Evolutionary conservation across 1,284 basidiomycete species (phyloP).

Genomic region (Ganoderma meredithae): DNA sequence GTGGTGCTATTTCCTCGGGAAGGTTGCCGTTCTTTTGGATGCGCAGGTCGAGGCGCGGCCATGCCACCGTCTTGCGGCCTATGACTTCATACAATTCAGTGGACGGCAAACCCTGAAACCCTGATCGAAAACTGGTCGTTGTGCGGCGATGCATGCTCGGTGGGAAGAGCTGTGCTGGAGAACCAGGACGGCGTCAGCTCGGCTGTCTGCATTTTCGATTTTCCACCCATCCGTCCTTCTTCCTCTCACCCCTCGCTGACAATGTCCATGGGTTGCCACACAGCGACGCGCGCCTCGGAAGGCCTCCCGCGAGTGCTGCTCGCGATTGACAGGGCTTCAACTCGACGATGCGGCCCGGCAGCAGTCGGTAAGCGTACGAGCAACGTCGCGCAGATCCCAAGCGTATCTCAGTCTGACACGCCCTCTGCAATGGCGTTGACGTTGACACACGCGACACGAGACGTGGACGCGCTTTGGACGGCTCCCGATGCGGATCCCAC

Average conservation of each 20-base stretch:
- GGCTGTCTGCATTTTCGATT: conserved; percentile 1
- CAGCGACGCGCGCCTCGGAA: not conserved
- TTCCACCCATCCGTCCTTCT: not conserved
- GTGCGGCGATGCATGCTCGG: not conserved
- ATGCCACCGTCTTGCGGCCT: conserved; percentile 1
- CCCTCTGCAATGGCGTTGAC: conserved; percentile 1
- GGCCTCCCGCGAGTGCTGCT: conserved; percentile 1
- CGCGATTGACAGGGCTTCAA: not conserved
- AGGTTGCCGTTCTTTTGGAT: not conserved
- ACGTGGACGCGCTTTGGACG: conserved; percentile 19
- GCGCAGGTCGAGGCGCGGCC: not conserved
- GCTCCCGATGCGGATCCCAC: conserved; percentile 26
- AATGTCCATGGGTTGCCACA: not conserved
- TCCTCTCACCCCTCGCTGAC: not conserved
- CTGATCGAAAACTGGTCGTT: conserved; percentile 6
- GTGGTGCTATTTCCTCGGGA: not conserved
- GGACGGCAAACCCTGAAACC: not conserved
- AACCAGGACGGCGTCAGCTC: not conserved
- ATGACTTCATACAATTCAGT: conserved; percentile 9
- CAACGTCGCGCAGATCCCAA: conserved; percentile 19
- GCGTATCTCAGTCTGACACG: conserved; percentile 11
- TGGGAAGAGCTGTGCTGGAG: conserved; percentile 5
- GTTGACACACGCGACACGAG: conserved; percentile 11
- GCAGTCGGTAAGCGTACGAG: conserved; percentile 15
- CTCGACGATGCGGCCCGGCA: not conserved